Evolutionary conservation across 2,329 filamentous ascomycete species (phyloP), one percentile per base, ranked within the genome.

Genomic region (Penicillium sp.): DNA sequence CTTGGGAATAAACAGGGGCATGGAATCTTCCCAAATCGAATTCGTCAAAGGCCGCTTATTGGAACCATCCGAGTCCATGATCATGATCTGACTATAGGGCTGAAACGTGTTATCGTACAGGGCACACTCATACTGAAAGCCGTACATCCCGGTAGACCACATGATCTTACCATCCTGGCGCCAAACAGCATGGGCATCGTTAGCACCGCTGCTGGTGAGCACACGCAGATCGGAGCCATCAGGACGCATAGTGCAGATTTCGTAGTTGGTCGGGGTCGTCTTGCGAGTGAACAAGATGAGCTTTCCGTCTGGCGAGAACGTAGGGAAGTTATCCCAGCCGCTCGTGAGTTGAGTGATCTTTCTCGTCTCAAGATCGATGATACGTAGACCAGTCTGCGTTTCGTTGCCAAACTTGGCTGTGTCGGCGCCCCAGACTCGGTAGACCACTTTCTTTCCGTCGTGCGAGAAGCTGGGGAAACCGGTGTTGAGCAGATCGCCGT

Each of bases 151-250:
- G 9, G 66, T 76, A 6, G 61, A 71, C 39, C 69, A 80, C 58
- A 76, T 56, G 34, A 79, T 78, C 5, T 68, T 67, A 7, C 75
- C 74, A 62, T 79, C 76, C 1, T 67, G 63, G 0, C 71, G 69
- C 75, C 77, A 79, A 1, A 78, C 73, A 1, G 76, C 76, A 60
- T 79, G 76, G 0, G 76, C 75, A 49, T 79, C 76, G 47, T 79
- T 64, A n/a, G 60, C 46, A 21, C 44, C 40, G 38, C 58, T 64
- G 14, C 47, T 49, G 2, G 56, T 62, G 21, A 64, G n/a, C n/a
- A 44, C 45, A 4, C 44, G 60, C 11, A 76, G 59, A 24, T 74
- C 73, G 0, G 67, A 71, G 2, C 77, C 75, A 54, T 79, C 72
- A 1, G 75, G 74, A 5, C 58, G 60, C 47, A 78, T 77, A 2